Base-by-base conservation (phyloP, 2,329 filamentous ascomycete species). In the Hypoxylon sp. region DNA sequence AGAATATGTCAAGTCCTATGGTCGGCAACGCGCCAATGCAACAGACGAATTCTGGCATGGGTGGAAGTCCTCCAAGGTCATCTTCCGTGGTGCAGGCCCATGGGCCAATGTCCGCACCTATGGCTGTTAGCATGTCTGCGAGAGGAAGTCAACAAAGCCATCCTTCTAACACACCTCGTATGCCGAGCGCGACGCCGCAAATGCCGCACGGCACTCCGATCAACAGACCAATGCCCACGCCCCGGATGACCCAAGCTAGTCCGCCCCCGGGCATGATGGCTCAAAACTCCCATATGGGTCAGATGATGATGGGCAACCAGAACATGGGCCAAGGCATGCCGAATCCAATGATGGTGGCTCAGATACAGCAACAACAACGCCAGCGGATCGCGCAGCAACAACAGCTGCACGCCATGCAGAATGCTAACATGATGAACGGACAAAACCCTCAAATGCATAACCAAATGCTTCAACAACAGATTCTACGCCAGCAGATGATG, bases 91-190 rank as follows among this genome's bases (percentile, higher is more conserved):
- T 88, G 2, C 88, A 89, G 65, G 86, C 83, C 54, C 84, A 85
- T 57, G 75, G 78, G 1, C 81, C 84, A 0, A 88, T 89, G 82
- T 81, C 83, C 5, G 87, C 82, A 0, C 84, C 87, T 3, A 88
- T 89, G 83, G 79, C 86, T 0, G 84, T 86, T 70, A 85, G 82
- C 69, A 90, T 90, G 87, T 88, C 85, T 57, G 82, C 86, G 18
- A 84, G 87, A 65, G 85, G 86, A 61, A 90, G 88, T 71, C 88
- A 91, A 72, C 88, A 90, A 72, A 90, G 88, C 69, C 88, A 90
- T 75, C 82, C 83, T 2, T 83, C 85, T 2, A 84, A 84, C n/a
- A 90, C 88, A 8, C 89, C 88, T 24, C 83, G 87, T 11, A 86
- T 90, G 78, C 85, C 84, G 4, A 83, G 83, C 67, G 82, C 85